A percentile compares a stretch with the other conserved stretches of the same genome.
Conservation (phyloP, 2,329 filamentous ascomycete genomes). For the Aspergillus pseudoviridinutans region DNA sequence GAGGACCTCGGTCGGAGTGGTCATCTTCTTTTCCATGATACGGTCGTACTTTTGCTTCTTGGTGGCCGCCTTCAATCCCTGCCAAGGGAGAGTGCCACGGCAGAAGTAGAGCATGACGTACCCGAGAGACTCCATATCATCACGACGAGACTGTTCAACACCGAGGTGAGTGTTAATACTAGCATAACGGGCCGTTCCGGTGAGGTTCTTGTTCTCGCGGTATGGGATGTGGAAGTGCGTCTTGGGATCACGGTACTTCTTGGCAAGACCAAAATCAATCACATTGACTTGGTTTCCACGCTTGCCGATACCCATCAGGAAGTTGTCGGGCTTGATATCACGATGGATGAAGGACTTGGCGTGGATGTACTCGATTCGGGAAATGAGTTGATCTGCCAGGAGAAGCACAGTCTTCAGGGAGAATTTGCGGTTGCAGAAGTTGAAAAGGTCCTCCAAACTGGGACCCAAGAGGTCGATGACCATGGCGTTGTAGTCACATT, state of each 20-base stretch:
- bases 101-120: constrained; percentile 99
- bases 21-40: constrained; percentile 99
- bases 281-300: constrained; percentile 99
- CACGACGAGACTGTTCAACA: constrained; percentile 97
- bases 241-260: constrained; percentile 99
- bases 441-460: constrained; percentile 96
- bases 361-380: constrained; percentile 98
- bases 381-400: constrained; percentile 96
- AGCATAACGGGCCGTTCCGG: constrained; percentile 95
- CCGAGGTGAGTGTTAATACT: constrained; percentile 98
- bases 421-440: constrained; percentile 99
- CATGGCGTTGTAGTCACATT: constrained; percentile 99
- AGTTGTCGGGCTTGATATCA: constrained; percentile 99
- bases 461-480: constrained; percentile 95
- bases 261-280: constrained; percentile 97
- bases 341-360: constrained; percentile 99
- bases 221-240: constrained; percentile 99
- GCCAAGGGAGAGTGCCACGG: constrained; percentile 97
- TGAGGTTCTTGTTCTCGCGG: constrained; percentile 99
- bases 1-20: constrained; percentile 94
- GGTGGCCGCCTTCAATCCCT: constrained; percentile 95
- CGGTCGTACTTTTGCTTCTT: constrained; percentile 99
- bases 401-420: constrained; percentile 97
- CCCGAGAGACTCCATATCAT: constrained; percentile 98
- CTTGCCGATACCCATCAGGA: constrained; percentile 98